Evolutionary conservation across 345 rosid species (phyloP), one percentile per base, ranked within the genome.

Genomic region (Brassica nigra): DNA sequence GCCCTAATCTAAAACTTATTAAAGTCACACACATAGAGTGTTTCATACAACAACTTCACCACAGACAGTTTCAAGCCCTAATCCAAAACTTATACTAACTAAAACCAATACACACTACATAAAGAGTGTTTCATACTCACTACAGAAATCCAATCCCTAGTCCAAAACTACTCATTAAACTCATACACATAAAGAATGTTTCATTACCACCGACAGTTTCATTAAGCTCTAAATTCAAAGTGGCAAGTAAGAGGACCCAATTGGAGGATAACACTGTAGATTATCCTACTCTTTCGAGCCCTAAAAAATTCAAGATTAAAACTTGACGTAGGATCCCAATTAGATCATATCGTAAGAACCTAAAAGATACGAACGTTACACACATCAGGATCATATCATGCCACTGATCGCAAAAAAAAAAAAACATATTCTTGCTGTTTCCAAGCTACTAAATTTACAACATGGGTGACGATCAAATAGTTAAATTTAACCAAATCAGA

Each of bases 361-460:
- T 4, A 68, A 66, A 73, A 74, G 39, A 8, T 15, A 71, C 27
- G 52, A 72, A 72, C 64, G 57, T 72, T 58, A 54, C 33, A 3
- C 39, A 23, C 27, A 23, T 23, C 27, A 23, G 27, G 27, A 23
- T 23, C 27, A 23, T 23, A 23, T 23, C 27, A 23, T 23, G 27
- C 39, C 23, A 63, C 57, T 8, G 27, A 30, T 76, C 33, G 8
- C 57, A 57, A 31, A 33, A 30, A 30, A 18, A 18, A 23, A 23
- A 23, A 23, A 23, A 23, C 55, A 62, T 62, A 49, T 39, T 62
- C 69, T 27, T 29, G 39, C 27, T 52, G 28, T 65, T 49, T 57
- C 23, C 36, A 75, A 58, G 36, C 42, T 57, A 14, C 14, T 57
- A 66, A 70, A 5, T 33, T 20, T 42, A 73, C 27, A 23, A 23